Evolutionary conservation across 2,329 filamentous ascomycete species (phyloP), one percentile per base, ranked within the genome.

Genomic region (Fusarium beomiforme): DNA sequence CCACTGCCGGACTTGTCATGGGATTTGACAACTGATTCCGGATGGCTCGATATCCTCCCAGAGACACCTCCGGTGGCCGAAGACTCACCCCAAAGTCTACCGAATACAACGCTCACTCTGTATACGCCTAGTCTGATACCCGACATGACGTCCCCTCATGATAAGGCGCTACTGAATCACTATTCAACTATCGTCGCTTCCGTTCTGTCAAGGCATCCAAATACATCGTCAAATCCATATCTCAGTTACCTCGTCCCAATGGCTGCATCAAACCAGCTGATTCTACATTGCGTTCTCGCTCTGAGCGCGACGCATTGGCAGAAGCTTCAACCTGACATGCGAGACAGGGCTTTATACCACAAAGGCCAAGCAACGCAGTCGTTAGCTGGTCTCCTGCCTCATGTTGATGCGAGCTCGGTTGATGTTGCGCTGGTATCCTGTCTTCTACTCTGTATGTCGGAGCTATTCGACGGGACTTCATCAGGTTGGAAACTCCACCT

Each of bases 271-370:
- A 61, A 63, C 0, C 56, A 43, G 19, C 29, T 63, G 0, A 61
- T 63, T 0, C 43, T 33, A 0, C 56, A 63, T 14, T 63, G 56
- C 21, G 24, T 63, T 3, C 56, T 63, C 1, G 59, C 59, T 2
- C 31, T 63, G 7, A 63, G 59, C 1, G 59, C 59, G 10, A 63
- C 59, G 0, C 59, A 63, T n/a, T 63, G 59, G 59, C 31, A 63
- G 16, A 63, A 63, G 36, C 56, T 63, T 1, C 59, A 63, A 9
- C 59, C 56, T 3, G n/a, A 61, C 6, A 63, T 63, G 59, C 36
- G 43, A 61, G 56, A 61, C 4, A 31, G 43, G 3, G 59, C 59
- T 2, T 17, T 63, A 6, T 50, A 61, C 3, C 59, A 63, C 3
- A 63, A 63, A 41, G 43, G 59, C 14, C 59, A 63, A 8, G 59